Base-by-base conservation (phyloP, 1,284 basidiomycete species). In the Trichosporon faecale region DNA sequence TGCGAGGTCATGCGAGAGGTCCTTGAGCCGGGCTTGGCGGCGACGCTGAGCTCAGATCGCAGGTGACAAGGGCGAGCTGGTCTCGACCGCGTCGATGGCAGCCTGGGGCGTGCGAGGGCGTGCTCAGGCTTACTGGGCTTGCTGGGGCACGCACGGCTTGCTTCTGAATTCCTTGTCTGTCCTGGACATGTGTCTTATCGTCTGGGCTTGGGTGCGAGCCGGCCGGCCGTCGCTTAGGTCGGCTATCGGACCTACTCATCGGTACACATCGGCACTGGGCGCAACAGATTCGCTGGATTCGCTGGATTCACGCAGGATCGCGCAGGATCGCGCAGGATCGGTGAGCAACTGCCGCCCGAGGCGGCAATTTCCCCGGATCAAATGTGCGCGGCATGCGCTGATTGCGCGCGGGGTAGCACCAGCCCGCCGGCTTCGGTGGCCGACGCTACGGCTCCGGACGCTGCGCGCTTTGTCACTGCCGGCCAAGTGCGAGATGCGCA, bases 161-260 rank as follows among this genome's bases (percentile, higher is more conserved):
- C 40, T 44, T 44, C 40, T 44, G 40, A 44, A 44, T 44, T 37
- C 35, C 35, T 37, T 9, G 35, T 5, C 18, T 14, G 21, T 52
- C 49, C 49, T 52, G 49, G 49, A 52, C 49, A 52, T 52, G 49
- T 52, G 49, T 52, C 49, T 52, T 52, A 52, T 52, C 49, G 49
- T 25, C 49, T 21, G 11, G 12, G 35, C 35, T 12, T 12, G 35
- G 35, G 35, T 9, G 35, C 11, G 49, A 25, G 21, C 8, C 49
- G 49, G 2, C 23, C 21, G 23, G 49, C 18, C 6, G 21, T 52
- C 49, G 49, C 49, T 52, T 52, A 52, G 21, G 18, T 52, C 49
- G 49, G 49, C 49, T 52, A 52, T 52, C 49, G 49, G 49, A n/a
- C 6, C 44, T 21, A 46, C 9, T 21, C 44, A 18, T 21, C 44